These are phyloP conservation scores for Geotrichum siamense DNA, from an alignment of 1,139 yeast species.

Conservation along the genomic window DNA sequence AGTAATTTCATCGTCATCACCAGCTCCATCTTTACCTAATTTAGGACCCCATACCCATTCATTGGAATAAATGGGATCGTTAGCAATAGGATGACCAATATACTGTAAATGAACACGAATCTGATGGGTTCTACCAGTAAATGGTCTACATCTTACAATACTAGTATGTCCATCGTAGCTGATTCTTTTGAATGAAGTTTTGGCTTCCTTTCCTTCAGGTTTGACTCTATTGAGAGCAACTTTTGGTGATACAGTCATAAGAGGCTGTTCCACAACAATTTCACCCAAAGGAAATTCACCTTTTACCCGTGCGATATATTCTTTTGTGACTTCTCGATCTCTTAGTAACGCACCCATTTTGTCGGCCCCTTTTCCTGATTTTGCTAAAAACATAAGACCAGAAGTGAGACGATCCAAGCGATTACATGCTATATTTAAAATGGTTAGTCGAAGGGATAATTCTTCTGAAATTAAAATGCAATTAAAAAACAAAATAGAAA, in stretches of 20 bases:
- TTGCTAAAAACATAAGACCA: constrained; percentile 90
- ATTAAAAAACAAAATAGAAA: background rate
- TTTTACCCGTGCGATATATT: constrained; percentile 77
- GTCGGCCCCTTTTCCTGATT: constrained; percentile 75
- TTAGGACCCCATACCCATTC: constrained; percentile 62
- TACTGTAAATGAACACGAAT: constrained; percentile 86
- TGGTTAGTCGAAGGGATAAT: background rate
- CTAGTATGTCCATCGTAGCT: constrained; percentile 58
- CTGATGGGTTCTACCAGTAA: constrained; percentile 93
- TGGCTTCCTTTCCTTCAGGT: constrained; percentile 54
- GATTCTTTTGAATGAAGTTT: constrained; percentile 46
- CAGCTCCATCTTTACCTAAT: constrained; percentile 49
- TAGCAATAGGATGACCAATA: constrained; percentile 85
- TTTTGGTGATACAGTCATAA: constrained; percentile 68
- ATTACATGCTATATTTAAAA: constrained; percentile 54
- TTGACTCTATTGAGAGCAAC: constrained; percentile 70
- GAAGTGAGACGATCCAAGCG: constrained; percentile 86
- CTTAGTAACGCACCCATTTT: constrained; percentile 64
- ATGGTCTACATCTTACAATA: constrained; percentile 74
- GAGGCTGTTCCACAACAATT: constrained; percentile 57
- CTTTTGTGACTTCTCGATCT: constrained; percentile 69
- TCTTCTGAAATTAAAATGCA: background rate
- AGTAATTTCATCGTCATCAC: constrained; percentile 43
- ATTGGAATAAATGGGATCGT: constrained; percentile 81
- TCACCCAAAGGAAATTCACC: constrained; percentile 69